A percentile compares a stretch with the other conserved stretches of the same genome.
Evolutionary conservation across 192 early-diverging fungal species (phyloP).

Genomic region (Ambispora gerdemannii): DNA sequence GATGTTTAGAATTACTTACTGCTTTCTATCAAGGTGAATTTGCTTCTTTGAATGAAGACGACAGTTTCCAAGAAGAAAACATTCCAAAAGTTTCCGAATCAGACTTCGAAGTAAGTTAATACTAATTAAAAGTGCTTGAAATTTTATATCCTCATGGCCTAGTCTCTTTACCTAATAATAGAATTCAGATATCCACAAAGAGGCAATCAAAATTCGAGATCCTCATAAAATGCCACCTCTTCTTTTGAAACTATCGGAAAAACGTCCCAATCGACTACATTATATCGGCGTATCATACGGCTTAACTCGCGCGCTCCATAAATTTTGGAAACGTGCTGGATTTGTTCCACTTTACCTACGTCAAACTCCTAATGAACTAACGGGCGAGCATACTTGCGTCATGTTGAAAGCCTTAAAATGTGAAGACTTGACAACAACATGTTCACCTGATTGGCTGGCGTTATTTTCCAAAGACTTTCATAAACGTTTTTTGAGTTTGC

Average conservation of each 20-base stretch:
- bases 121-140: not conserved
- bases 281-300: constrained; percentile 97
- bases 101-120: constrained; percentile 45
- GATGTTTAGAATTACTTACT: constrained; percentile 83
- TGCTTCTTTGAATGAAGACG: constrained; percentile 59
- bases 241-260: constrained; percentile 81
- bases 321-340: constrained; percentile 93
- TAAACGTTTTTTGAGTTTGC: constrained; percentile 80
- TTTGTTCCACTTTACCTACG: constrained; percentile 94
- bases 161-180: not conserved
- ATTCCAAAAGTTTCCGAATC: constrained; percentile 51
- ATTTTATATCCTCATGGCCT: not conserved
- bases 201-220: constrained; percentile 82
- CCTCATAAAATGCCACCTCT: constrained; percentile 90
- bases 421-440: constrained; percentile 45
- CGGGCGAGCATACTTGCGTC: constrained; percentile 97
- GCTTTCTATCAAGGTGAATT: constrained; percentile 86
- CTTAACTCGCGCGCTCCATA: constrained; percentile 81
- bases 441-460: constrained; percentile 72
- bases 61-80: constrained; percentile 50
- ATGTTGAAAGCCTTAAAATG: constrained; percentile 82
- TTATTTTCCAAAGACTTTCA: constrained; percentile 92
- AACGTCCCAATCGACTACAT: constrained; percentile 73
- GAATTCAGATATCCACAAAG: constrained; percentile 58
- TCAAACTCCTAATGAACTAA: constrained; percentile 95